Percentiles rank a stretch among this genome's conserved stretches.
phyloP scores from a whole-genome alignment of 1,139 yeast genomes.

The Saccharomyces hybrid region DNA sequence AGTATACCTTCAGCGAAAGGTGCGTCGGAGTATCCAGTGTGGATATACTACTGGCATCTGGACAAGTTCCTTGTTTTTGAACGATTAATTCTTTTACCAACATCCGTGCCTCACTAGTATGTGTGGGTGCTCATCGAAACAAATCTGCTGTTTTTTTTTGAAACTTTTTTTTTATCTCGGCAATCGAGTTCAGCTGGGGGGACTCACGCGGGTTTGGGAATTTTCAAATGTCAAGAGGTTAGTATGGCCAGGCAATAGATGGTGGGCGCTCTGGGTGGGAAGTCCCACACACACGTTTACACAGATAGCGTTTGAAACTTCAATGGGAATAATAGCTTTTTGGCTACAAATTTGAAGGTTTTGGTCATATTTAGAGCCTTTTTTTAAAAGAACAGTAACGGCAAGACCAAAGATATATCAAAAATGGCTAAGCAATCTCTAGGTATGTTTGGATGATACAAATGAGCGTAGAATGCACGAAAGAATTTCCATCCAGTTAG shows the following conservation, averaged over 20 bases:
- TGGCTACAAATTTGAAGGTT: background rate
- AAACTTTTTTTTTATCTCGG: background rate
- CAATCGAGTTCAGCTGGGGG: background rate
- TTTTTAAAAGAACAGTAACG: slow-evolving; percentile 33
- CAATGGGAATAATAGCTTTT: background rate
- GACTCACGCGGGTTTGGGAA: background rate
- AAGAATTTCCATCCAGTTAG: background rate
- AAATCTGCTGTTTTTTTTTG: background rate
- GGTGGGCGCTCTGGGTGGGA: background rate
- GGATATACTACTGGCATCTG: background rate
- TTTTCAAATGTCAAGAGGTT: background rate
- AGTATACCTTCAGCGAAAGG: background rate
- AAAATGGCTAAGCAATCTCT: slow-evolving; percentile 43
- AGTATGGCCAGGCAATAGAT: background rate
- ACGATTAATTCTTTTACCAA: background rate
- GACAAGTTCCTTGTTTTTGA: background rate
- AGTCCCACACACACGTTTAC: background rate
- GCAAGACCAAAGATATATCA: slow-evolving; percentile 32
- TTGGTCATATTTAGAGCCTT: slow-evolving; percentile 3
- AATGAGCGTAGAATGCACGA: background rate
- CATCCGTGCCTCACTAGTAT: background rate
- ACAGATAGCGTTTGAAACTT: background rate
- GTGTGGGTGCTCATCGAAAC: background rate
- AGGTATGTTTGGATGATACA: slow-evolving; percentile 32
- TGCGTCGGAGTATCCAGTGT: background rate